phyloP scores from a whole-genome alignment of 2,329 filamentous ascomycete genomes.

The Teratosphaeria zuluensis region DNA sequence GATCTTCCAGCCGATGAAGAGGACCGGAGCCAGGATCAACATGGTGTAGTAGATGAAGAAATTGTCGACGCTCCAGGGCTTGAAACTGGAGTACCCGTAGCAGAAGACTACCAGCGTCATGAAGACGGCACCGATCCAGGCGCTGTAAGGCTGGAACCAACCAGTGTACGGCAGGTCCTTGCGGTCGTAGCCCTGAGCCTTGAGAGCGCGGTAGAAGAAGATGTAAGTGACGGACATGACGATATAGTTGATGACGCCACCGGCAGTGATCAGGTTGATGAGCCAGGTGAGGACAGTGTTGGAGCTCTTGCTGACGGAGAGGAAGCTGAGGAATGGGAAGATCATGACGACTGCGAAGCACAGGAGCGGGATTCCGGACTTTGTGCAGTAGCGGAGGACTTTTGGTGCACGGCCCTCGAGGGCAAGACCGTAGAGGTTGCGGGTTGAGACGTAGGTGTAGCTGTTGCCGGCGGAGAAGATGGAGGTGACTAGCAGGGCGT shows the following conservation, averaged over 20 bases:
- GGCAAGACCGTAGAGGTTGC: constrained; percentile 44
- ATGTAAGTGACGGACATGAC: constrained; percentile 50
- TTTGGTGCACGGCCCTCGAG: constrained; percentile 45
- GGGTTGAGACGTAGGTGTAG: constrained; percentile 45
- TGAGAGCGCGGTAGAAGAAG: constrained; percentile 46
- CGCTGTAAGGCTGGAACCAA: constrained; percentile 47
- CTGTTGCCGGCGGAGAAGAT: constrained; percentile 49
- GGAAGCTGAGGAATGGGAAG: constrained; percentile 29
- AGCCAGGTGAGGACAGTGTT: constrained; percentile 30
- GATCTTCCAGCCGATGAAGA: constrained; percentile 55
- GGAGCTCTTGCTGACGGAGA: constrained; percentile 23
- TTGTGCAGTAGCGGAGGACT: constrained; percentile 50
- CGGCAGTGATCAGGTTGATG: constrained; percentile 47
- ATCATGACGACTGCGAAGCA: constrained; percentile 42
- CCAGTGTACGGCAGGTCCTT: constrained; percentile 47
- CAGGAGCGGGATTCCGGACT: constrained; percentile 52
- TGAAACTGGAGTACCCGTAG: constrained; percentile 48
- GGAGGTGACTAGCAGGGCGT: constrained; percentile 37
- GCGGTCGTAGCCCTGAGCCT: constrained; percentile 45
- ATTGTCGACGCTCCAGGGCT: constrained; percentile 35
- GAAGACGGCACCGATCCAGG: constrained; percentile 24
- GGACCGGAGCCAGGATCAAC: constrained; percentile 31
- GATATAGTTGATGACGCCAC: constrained; percentile 33
- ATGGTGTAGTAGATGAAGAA: constrained; percentile 42
- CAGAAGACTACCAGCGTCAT: constrained; percentile 32